Evolutionary conservation across 2,329 filamentous ascomycete genomes (phyloP).

Genomic region (Meredithiella fracta): DNA sequence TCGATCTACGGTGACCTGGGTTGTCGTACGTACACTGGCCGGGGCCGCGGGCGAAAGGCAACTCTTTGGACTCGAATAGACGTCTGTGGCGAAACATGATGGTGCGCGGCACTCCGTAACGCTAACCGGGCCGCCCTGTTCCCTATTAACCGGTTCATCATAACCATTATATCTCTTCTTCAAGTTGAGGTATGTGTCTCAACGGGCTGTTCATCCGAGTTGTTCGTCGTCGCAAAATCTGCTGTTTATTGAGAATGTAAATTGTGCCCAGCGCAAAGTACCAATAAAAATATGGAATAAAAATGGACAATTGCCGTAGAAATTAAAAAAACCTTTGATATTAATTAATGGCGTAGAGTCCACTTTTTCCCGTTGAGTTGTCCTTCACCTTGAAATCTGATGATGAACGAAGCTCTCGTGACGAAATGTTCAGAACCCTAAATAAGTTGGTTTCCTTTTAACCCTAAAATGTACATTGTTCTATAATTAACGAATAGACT

Average conservation of each 20-base stretch:
- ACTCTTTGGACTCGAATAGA: constrained; percentile 12
- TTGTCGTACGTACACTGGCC: constrained; percentile 7
- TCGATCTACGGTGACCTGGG: no score
- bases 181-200: no score
- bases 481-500: no score
- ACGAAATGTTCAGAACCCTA: background rate
- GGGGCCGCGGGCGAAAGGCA: constrained; percentile 9
- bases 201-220: no score
- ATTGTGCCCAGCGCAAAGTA: background rate
- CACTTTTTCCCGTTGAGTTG: no score
- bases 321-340: no score
- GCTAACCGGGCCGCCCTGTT: constrained; percentile 10
- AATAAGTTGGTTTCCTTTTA: no score
- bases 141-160: constrained; percentile 10
- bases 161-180: background rate
- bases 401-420: background rate
- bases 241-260: background rate
- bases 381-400: no score
- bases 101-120: constrained; percentile 10
- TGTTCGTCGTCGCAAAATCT: background rate
- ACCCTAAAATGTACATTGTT: no score
- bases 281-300: no score
- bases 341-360: no score
- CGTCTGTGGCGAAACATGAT: constrained; percentile 11
- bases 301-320: no score